Evolutionary conservation across 169 alveolate species (phyloP).

Genomic region (Plasmodium gonderi): DNA sequence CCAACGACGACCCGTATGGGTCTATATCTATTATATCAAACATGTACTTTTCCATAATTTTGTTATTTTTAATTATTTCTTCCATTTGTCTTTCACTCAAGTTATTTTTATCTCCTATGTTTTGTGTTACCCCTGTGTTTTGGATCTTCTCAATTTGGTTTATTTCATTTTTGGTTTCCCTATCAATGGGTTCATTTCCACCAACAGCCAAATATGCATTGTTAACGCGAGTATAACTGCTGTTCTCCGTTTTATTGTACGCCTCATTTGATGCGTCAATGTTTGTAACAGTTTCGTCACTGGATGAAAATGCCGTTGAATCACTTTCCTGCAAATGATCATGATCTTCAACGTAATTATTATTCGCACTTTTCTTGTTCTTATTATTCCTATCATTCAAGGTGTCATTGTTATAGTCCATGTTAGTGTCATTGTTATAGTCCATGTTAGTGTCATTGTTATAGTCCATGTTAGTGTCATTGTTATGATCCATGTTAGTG

Average conservation of each 20-base stretch:
- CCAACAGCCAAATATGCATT: background rate
- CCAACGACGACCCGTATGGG: conserved; percentile 96
- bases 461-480: no score
- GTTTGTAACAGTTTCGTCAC: background rate
- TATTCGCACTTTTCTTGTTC: background rate
- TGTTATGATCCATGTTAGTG: no score
- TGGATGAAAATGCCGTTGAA: conserved; percentile 11
- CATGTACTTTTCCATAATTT: conserved; percentile 61
- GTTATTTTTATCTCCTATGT: background rate
- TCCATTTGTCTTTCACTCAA: background rate
- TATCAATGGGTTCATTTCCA: background rate
- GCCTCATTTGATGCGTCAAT: background rate
- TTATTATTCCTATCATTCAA: background rate
- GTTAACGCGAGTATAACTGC: background rate
- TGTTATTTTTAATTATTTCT: conserved; percentile 15
- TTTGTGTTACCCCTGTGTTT: background rate
- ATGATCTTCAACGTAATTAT: background rate
- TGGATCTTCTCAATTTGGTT: background rate
- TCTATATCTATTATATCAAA: conserved; percentile 92
- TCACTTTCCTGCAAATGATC: conserved; percentile 1
- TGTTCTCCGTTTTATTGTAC: background rate
- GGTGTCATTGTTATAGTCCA: background rate
- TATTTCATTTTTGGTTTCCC: background rate
- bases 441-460: no score
- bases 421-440: background rate